Conservation (phyloP, 2,329 filamentous ascomycete species). For the Neoarthrinium moseri region DNA sequence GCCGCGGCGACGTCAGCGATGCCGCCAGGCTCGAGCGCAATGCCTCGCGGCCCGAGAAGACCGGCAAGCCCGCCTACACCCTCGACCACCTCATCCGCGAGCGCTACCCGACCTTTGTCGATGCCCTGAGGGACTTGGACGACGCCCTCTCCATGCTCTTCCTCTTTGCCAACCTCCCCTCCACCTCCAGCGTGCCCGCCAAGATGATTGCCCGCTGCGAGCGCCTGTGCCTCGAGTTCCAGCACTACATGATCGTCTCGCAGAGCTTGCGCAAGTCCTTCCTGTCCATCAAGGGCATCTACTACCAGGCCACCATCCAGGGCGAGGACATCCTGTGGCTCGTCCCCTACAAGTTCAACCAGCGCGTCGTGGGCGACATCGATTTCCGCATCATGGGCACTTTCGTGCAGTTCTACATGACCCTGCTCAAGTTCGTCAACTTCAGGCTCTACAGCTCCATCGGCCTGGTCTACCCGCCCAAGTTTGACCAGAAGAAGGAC, state of each 20-base stretch:
- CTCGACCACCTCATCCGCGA: constrained; percentile 97
- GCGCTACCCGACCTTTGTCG: constrained; percentile 94
- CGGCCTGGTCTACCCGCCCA: constrained; percentile 92
- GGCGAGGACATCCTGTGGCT: constrained; percentile 97
- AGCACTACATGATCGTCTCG: constrained; percentile 94
- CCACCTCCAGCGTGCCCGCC: constrained; percentile 81
- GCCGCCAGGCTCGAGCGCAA: constrained; percentile 84
- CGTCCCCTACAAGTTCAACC: constrained; percentile 97
- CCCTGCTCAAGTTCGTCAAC: constrained; percentile 92
- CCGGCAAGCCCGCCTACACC: constrained; percentile 82
- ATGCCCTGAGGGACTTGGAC: constrained; percentile 90
- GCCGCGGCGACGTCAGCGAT: constrained; percentile 86
- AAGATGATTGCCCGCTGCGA: constrained; percentile 97
- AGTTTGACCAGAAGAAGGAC: constrained; percentile 84
- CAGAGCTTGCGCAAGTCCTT: constrained; percentile 94
- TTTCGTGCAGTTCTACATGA: constrained; percentile 98
- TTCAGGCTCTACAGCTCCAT: constrained; percentile 89
- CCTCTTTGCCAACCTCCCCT: constrained; percentile 94
- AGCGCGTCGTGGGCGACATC: constrained; percentile 87
- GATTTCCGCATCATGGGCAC: constrained; percentile 99
- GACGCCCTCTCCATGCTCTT: constrained; percentile 97
- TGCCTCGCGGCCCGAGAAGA: constrained; percentile 85
- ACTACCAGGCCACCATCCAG: constrained; percentile 97
- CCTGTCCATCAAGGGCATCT: constrained; percentile 97
- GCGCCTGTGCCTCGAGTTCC: constrained; percentile 89